These are phyloP conservation scores for Stachybotrys chartarum DNA, from an alignment of 2,329 filamentous ascomycete genomes.

Conservation along the genomic window DNA sequence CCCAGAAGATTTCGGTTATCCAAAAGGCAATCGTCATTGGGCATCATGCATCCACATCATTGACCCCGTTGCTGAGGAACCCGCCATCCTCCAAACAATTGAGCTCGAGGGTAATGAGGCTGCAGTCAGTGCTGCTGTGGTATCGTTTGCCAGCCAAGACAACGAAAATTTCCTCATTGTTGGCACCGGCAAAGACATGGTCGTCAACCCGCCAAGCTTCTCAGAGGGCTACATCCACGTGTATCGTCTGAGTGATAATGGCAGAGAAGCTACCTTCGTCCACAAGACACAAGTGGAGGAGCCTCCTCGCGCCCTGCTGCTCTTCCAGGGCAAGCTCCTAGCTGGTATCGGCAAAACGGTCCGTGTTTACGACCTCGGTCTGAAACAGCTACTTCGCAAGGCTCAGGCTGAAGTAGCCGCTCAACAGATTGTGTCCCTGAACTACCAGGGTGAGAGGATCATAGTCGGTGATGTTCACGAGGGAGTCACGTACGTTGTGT, in stretches of 20 bases:
- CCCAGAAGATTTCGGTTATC: conserved; percentile 82
- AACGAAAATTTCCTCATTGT: conserved; percentile 89
- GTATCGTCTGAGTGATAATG: conserved; percentile 81
- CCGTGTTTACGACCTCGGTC: conserved; percentile 85
- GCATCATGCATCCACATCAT: conserved; percentile 91
- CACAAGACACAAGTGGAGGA: conserved; percentile 93
- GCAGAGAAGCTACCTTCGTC: conserved; percentile 85
- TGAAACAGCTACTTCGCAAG: conserved; percentile 88
- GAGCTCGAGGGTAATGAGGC: conserved; percentile 87
- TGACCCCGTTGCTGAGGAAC: conserved; percentile 71
- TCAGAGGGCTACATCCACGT: conserved; percentile 83
- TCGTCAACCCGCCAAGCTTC: conserved; percentile 67
- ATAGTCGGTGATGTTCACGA: conserved; percentile 90
- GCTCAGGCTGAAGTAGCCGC: conserved; percentile 73
- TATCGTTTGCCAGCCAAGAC: conserved; percentile 82
- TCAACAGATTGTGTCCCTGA: conserved; percentile 79
- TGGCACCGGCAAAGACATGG: conserved; percentile 87
- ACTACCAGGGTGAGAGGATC: conserved; percentile 86
- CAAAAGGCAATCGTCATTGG: conserved; percentile 79
- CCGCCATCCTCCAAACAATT: conserved; percentile 63
- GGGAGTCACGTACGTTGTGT: conserved; percentile 85
- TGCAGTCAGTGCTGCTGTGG: conserved; percentile 76
- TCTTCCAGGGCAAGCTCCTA: conserved; percentile 84
- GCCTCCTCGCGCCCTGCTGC: conserved; percentile 81
- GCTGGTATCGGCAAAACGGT: conserved; percentile 80